Percentiles rank a stretch among this genome's conserved stretches.
phyloP scores from a whole-genome alignment of 148 eudicot genomes.

The Salicornia ramosissima region DNA sequence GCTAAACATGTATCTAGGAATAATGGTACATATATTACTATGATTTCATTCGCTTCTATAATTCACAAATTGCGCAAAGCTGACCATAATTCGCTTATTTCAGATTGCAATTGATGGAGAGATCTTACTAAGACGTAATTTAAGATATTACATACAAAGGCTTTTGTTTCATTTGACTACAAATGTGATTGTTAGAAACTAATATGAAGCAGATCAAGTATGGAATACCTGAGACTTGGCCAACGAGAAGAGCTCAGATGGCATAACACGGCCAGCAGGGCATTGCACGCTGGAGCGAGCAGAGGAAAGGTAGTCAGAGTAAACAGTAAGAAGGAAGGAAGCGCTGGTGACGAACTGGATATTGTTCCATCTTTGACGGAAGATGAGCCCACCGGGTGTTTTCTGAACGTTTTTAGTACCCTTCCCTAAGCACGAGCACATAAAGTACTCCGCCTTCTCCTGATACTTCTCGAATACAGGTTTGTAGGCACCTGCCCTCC shows the following conservation, averaged over 20 bases:
- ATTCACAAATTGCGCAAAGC: too few relatives aligned
- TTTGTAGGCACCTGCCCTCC: slow-evolving; percentile 51
- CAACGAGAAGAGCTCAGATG: slow-evolving; percentile 61
- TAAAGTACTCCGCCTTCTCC: slow-evolving; percentile 78
- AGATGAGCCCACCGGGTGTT: slow-evolving; percentile 90
- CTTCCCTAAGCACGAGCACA: slow-evolving; percentile 94
- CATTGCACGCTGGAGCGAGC: slow-evolving; percentile 56
- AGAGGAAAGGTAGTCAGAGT: slow-evolving; percentile 87
- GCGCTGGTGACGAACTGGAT: slow-evolving; percentile 96
- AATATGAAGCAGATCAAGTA: background rate
- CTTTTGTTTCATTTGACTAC: too few relatives aligned
- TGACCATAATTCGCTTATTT: too few relatives aligned
- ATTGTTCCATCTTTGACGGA: slow-evolving; percentile 96
- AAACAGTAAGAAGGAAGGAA: slow-evolving; percentile 72
- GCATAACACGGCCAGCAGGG: slow-evolving; percentile 42
- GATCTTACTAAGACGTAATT: too few relatives aligned
- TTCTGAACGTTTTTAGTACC: slow-evolving; percentile 68
- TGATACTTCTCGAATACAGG: slow-evolving; percentile 63
- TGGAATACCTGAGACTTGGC: slow-evolving; percentile 77
- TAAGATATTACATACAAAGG: too few relatives aligned
- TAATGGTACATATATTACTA: too few relatives aligned
- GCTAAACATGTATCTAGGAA: background rate
- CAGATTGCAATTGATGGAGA: too few relatives aligned
- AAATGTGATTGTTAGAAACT: too few relatives aligned
- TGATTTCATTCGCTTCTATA: too few relatives aligned